phyloP scores from a whole-genome alignment of 208 protist species.

The Wallacemonas rigidus region DNA sequence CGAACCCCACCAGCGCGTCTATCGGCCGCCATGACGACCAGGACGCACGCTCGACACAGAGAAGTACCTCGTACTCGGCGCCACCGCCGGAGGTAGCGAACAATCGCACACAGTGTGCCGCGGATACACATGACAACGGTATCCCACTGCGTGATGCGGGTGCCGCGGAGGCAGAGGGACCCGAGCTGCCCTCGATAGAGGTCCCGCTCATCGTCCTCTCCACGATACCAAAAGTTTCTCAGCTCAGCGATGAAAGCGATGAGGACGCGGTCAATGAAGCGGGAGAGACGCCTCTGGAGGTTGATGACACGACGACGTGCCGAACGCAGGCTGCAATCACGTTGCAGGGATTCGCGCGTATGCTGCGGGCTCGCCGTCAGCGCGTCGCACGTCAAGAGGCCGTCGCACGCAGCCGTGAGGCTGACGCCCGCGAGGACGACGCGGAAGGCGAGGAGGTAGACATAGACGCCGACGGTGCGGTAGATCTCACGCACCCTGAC shows the following conservation, averaged over 20 bases:
- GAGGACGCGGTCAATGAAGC: constrained; percentile 2
- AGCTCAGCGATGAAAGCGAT: constrained; percentile 7
- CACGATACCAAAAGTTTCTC: neutral
- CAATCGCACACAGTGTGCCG: neutral
- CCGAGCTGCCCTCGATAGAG: constrained; percentile 1
- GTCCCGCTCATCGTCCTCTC: constrained; percentile 7
- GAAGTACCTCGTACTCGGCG: neutral
- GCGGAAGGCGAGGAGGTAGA: neutral
- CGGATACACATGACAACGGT: neutral
- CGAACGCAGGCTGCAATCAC: neutral
- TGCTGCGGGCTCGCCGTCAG: neutral
- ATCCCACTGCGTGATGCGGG: neutral
- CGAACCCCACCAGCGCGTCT: too few relatives aligned
- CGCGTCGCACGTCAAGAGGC: neutral
- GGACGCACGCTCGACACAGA: too few relatives aligned
- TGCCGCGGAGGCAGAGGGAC: neutral
- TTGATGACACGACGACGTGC: neutral
- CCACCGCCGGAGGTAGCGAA: neutral
- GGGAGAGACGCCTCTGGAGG: neutral
- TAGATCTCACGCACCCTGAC: neutral
- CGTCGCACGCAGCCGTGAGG: neutral
- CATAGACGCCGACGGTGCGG: neutral
- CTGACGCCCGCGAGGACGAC: neutral
- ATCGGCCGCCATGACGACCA: too few relatives aligned
- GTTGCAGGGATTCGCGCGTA: constrained; percentile 14